Base-by-base conservation (phyloP, 2,329 filamentous ascomycete genomes). In the Clarireedia monteithiana region DNA sequence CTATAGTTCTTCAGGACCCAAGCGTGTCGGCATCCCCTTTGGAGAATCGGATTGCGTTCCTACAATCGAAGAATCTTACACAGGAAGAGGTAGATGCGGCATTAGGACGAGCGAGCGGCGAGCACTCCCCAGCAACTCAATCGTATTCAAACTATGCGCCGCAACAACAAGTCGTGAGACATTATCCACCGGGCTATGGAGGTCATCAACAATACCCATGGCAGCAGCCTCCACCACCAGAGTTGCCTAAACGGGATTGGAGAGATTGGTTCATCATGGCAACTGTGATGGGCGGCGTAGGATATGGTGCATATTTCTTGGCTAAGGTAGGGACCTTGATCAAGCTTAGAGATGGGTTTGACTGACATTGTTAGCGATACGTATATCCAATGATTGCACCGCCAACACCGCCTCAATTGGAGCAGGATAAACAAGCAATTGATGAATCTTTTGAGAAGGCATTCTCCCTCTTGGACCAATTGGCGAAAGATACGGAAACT, bases 241-340 rank as follows among this genome's bases (percentile, higher is more conserved):
- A 80, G 55, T 73, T 84, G 2, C 91, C 91, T 3, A 85, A 84
- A 69, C 80, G 94, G 67, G 94, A 99, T 73, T 99, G 94, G 94
- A 82, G 95, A 59, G 94, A 99, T 70, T 97, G 91, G 88, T 99
- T 99, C 73, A 97, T 99, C 72, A 96, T 97, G 90, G 94, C 94
- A 6, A 99, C 94, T 0, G 89, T 97, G 12, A 86, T 95, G 60
- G 87, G 91, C 56, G 90, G 91, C 49, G 85, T 96, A 20, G 81
- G 90, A 40, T 97, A 96, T 67, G 92, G 91, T 0, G 73, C 96
- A 23, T 99, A 94, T 69, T 82, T 86, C 62, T 80, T 96, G 15
- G 89, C 91, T 59, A 95, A 95, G 82, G 88, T 90, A 75, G 39
- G 69, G 55, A 48, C 20, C 14, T n/a, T 7, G 15, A 10, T 48